A percentile compares a stretch with the other conserved stretches of the same genome.
Conservation (phyloP, 192 early-diverging fungal species). For the Coemansia sp. region DNA sequence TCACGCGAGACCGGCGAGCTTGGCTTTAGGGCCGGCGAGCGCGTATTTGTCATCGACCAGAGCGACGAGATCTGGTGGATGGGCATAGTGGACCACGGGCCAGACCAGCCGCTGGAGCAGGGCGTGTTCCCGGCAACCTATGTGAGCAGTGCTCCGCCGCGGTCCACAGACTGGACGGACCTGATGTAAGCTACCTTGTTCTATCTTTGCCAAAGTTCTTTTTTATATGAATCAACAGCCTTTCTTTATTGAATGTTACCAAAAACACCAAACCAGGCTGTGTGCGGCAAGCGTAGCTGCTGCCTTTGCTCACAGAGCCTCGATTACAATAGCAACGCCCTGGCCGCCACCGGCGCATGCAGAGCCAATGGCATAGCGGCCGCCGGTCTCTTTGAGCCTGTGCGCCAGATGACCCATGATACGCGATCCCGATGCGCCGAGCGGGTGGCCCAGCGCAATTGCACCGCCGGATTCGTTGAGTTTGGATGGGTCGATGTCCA, state of each 20-base stretch:
- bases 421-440: constrained; percentile 94
- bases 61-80: constrained; percentile 85
- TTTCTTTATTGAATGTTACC: no score
- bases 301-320: constrained; percentile 48
- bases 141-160: constrained; percentile 56
- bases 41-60: constrained; percentile 72
- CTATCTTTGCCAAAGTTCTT: no score
- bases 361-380: constrained; percentile 87
- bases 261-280: no score
- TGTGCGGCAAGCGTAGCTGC: no score
- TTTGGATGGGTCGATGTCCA: constrained; percentile 75
- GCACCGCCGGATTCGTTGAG: constrained; percentile 91
- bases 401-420: constrained; percentile 87
- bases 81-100: constrained; percentile 65
- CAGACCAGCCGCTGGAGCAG: constrained; percentile 59
- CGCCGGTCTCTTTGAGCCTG: constrained; percentile 76
- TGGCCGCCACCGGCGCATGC: constrained; percentile 97
- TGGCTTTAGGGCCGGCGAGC: constrained; percentile 66
- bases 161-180: constrained; percentile 49
- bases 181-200: constrained; percentile 37
- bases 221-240: no score
- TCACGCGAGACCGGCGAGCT: constrained; percentile 76
- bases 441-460: constrained; percentile 91
- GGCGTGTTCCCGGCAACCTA: constrained; percentile 82
- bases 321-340: constrained; percentile 74